Conservation (phyloP, 345 rosid genomes). For the Eucalyptus camaldulensis region DNA sequence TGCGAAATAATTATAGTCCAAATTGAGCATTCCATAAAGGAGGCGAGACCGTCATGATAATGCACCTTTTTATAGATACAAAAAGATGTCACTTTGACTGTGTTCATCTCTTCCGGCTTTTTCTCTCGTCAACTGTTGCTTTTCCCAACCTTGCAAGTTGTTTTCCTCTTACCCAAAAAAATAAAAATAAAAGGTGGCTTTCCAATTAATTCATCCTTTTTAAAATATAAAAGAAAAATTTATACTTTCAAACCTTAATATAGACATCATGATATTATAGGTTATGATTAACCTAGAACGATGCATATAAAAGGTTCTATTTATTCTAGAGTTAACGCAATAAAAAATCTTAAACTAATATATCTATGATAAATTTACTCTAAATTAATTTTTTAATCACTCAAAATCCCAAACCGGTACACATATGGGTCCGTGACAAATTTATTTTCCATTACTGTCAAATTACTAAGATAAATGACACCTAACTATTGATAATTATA, state of each 20-base stretch:
- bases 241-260: neutral
- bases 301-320: neutral
- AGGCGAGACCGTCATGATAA: too few relatives aligned
- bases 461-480: too few relatives aligned
- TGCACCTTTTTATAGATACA: neutral
- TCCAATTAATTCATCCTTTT: neutral
- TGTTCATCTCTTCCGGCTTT: neutral
- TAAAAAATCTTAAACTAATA: too few relatives aligned
- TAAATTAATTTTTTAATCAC: accelerated
- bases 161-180: neutral
- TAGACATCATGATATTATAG: neutral
- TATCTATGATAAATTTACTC: accelerated
- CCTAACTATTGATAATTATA: accelerated
- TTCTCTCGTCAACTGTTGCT: neutral
- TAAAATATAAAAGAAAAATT: neutral
- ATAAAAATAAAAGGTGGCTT: accelerated
- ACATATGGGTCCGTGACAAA: accelerated
- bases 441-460: accelerated
- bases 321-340: neutral
- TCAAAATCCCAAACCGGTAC: accelerated
- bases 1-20: neutral
- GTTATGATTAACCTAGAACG: neutral
- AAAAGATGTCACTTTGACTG: neutral
- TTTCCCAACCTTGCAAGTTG: neutral
- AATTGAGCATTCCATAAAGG: neutral